Base-by-base conservation (phyloP, 208 protist genomes). In the Leishmania lainsoni region DNA sequence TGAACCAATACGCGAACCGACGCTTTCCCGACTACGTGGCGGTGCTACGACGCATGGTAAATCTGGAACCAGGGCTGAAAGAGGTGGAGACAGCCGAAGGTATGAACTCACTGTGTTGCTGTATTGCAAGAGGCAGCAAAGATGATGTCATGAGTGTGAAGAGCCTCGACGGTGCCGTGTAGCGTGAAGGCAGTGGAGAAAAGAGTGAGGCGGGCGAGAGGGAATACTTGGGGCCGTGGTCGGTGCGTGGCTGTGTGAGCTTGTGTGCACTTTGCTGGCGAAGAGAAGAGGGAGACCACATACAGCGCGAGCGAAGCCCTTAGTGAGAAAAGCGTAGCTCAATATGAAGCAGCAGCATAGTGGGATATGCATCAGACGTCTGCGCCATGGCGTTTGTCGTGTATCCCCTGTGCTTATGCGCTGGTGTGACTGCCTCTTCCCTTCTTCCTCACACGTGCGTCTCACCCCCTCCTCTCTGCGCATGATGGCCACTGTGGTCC, bases 1-100 rank as follows among this genome's bases (percentile, higher is more conserved):
- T 96, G 90, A 92, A 88, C 81, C 65, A 52, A 29, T 92, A 91
- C 76, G 90, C 92, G 9, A 94, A 93, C 70, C 48, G 77, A 9
- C 89, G 92, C 29, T 96, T 96, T 76, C 79, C 75, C 16, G 71
- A 74, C 10, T 83, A 92, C 39, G 86, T 86, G 32, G 73, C 77
- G 10, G 76, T 84, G 65, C 79, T 94, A 73, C 74, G 79, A 29
- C 66, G 54, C 22, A 79, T 91, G 77, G 86, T 83, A 35, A 58
- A 86, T 35, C 69, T 85, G 81, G 78, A 90, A 52, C 89, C 89
- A 16, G 73, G 72, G 22, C 81, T 96, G 78, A 85, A 79, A 42
- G 77, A 84, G 22, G 86, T 92, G 35, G 89, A 91, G 69, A 90
- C 75, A 56, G 90, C 93, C 65, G 92, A 94, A 78, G 85, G 86